Conservation (phyloP, 1,284 basidiomycete genomes). For the Athelia sp. region DNA sequence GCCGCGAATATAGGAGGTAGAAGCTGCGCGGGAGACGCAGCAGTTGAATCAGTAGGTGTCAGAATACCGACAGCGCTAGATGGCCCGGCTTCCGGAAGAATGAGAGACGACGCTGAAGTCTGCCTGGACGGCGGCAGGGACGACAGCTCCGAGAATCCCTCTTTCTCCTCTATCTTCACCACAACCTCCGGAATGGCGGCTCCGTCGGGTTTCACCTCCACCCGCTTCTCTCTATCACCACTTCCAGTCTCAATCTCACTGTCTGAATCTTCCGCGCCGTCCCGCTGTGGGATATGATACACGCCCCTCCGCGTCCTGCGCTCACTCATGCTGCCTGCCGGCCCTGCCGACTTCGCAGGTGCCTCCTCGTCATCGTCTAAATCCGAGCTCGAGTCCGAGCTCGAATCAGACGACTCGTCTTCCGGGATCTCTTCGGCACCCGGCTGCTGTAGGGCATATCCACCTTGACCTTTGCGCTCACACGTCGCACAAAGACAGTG, state of each 20-base stretch:
- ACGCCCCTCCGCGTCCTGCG: constrained; percentile 73
- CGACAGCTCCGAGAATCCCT: constrained; percentile 41
- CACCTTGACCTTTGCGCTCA: constrained; percentile 71
- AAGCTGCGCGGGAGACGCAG: constrained; percentile 29
- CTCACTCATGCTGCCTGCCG: constrained; percentile 56
- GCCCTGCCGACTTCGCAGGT: constrained; percentile 31
- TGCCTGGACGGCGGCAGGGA: constrained; percentile 24
- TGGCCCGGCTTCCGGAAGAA: no score
- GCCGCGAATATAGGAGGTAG: constrained; percentile 18
- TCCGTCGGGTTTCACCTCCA: constrained; percentile 21
- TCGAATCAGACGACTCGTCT: constrained; percentile 34
- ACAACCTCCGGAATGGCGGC: constrained; percentile 42
- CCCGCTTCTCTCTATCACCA: constrained; percentile 25
- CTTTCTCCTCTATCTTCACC: constrained; percentile 45
- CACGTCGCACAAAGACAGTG: constrained; percentile 90
- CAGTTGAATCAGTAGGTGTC: constrained; percentile 10
- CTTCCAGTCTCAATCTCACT: constrained; percentile 40
- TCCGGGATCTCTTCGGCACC: constrained; percentile 45
- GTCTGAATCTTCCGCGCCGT: constrained; percentile 50
- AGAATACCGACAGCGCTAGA: constrained; percentile 7
- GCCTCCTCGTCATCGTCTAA: constrained; percentile 40
- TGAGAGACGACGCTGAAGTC: constrained; percentile 15
- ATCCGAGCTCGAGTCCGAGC: constrained; percentile 32
- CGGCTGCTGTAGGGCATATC: constrained; percentile 56
- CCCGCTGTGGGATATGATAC: constrained; percentile 58